Evolutionary conservation across 139 green algal species (phyloP), one percentile per base, ranked within the genome.

Genomic region (Volvox reticuliferus): DNA sequence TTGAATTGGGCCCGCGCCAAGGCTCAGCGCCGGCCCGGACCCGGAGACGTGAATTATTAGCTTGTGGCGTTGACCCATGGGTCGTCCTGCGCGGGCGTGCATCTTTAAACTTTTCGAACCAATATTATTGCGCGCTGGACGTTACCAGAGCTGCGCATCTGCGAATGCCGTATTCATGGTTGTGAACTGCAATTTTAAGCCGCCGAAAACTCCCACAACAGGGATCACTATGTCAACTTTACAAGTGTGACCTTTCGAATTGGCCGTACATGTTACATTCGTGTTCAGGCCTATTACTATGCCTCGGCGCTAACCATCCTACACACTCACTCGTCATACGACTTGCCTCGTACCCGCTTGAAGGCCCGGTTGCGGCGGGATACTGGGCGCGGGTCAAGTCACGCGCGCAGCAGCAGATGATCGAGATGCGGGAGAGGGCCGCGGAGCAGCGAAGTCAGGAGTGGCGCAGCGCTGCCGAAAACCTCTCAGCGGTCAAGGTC

Each of bases 351-450:
- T 44, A 16, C 35, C 36, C 37, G n/a, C 55, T 2, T 1, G 26
- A 68, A 89, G 83, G 1, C 1, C 67, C 83, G 36, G 67, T 61
- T 36, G 83, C 68, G 0, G 67, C 67, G 36, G 26, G 67, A 16
- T 89, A 89, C 83, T 89, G 83, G 83, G 36, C 35, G 14, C 67
- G 83, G 2, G 14, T 80, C 0, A 89, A 89, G 68, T 68, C 83
- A 1, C 63, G 63, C 2, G 63, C 65, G 3, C 82, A 88, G 82
- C 63, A 24, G 21, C 82, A 79, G 35, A 35, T 88, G 32, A 24
- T 67, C 14, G 22, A 79, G 33, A 18, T 79, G 65, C 32, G 65
- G 12, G 65, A 33, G 33, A 32, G 19, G 33, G 82, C 82, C 13
- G 63, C 33, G 33, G 65, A 63, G 33, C 32, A 65, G 63, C 63